These are phyloP conservation scores for Warburgia ugandensis DNA, from an alignment of 164 flowering plant species.

Conservation along the genomic window DNA sequence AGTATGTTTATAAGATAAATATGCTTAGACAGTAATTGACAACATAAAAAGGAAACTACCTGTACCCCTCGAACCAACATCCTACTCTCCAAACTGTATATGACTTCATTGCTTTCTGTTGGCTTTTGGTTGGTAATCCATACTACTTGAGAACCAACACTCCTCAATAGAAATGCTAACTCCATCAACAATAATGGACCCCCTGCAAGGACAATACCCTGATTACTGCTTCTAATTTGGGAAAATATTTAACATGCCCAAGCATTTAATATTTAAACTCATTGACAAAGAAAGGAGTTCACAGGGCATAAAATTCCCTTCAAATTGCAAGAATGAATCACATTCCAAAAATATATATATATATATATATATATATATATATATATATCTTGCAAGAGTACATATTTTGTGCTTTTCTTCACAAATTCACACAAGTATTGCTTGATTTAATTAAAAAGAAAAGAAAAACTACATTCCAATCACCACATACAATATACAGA, in stretches of 20 bases:
- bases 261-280: not conserved
- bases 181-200: constrained; percentile 95
- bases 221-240: too few species aligned
- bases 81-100: constrained; percentile 64
- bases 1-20: not conserved
- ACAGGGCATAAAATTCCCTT: not conserved
- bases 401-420: too few species aligned
- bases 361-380: too few species aligned
- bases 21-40: not conserved
- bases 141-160: constrained; percentile 67
- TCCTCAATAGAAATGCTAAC: constrained; percentile 80
- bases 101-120: constrained; percentile 50
- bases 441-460: too few species aligned
- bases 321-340: too few species aligned
- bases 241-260: too few species aligned
- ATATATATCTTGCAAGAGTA: too few species aligned
- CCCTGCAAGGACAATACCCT: constrained; percentile 31
- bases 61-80: constrained; percentile 81
- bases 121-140: constrained; percentile 83
- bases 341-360: too few species aligned
- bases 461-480: too few species aligned
- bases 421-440: too few species aligned
- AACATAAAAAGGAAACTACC: constrained; percentile 28
- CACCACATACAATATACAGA: too few species aligned
- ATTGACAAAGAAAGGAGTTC: too few species aligned